Base-by-base conservation (phyloP, 768 basidiomycete species). In the Kwoniella mangroviensis region DNA sequence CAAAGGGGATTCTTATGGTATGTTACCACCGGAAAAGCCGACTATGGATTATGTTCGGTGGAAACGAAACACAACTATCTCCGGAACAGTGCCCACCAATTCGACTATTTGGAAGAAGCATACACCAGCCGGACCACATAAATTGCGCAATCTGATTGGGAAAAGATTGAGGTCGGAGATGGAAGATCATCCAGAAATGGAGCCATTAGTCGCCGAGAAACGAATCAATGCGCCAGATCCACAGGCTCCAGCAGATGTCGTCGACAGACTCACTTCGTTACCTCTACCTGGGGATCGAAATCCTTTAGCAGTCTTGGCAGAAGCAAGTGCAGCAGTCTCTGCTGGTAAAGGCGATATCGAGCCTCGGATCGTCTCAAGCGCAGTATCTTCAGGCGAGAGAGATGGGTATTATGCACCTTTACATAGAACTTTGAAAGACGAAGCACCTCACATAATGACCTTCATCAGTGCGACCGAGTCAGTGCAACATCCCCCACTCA, bases 371-470 rank as follows among this genome's bases (percentile, higher is more conserved):
- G 56, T 13, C 10, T 13, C 34, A 34, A 34, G 34, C 34, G 34
- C 34, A 22, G n/a, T 22, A 49, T 9, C 26, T 9, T 19, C 5
- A n/a, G n/a, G 24, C 49, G 63, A 64, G 21, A 62, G 42, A 19
- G 70, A 72, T 10, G 69, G 21, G 1, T 78, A 78, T 56, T 78
- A 78, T 65, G 70, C 68, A 21, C 77, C 73, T 11, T 19, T 70
- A 5, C 65, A 71, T 26, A 53, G 77, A 22, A 59, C 45, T n/a
- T 55, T 73, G 15, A 70, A 67, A 24, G 72, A 70, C 17, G 77
- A 79, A 57, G 77, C 77, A 54, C 77, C 77, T 0, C 75, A 79
- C 43, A 79, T 79, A 58, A 79, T 79, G 77, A 56, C 57, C 1
- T 52, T 73, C 43, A 71, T 79, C 65, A 72, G 58, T 26, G 62